Evolutionary conservation across 148 eudicot genomes (phyloP), one percentile per base, ranked within the genome.

Genomic region (Rhododendron mucronatum): DNA sequence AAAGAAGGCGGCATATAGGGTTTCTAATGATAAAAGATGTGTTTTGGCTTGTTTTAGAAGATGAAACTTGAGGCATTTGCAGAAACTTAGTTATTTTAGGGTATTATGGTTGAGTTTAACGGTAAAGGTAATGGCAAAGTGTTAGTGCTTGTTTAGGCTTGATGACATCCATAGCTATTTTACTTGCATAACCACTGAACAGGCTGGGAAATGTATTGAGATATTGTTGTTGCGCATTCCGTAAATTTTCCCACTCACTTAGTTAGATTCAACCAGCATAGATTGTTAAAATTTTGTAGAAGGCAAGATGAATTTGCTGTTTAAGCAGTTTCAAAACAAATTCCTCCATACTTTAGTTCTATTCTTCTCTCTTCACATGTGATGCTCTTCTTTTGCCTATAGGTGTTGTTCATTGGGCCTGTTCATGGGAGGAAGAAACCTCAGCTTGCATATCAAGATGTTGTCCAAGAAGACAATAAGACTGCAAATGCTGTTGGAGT

Each of bases 331-430:
- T 15, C 8, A 30, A 28, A 65, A 69, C 15, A 83, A 14, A 28
- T 15, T 50, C 33, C 33, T 28, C 48, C 13, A 35, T 10, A n/a
- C 33, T 50, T n/a, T 74, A 35, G 26, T 7, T 50, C n/a, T 28
- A 20, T 69, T 77, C n/a, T 15, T 80, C 37, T 45, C 61, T 55
- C 15, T 67, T 80, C 20, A 14, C 26, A 7, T 45, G 28, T 79
- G 37, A 84, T 37, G 51, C 74, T 82, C 65, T 75, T 79, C 28
- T 83, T 81, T 65, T 33, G 28, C 61, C 48, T 44, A 82, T 82
- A 96, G 99, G 91, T 97, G 50, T 91, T 97, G 88, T 93, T 97
- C 87, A 94, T 97, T 92, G 93, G 91, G 84, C 96, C 96, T 79
- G 83, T 93, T 78, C 90, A 92, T 86, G 98, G 98, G 90, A 91